Conservation (phyloP, 495 filamentous ascomycete genomes). For the Cetradonia linearis region DNA sequence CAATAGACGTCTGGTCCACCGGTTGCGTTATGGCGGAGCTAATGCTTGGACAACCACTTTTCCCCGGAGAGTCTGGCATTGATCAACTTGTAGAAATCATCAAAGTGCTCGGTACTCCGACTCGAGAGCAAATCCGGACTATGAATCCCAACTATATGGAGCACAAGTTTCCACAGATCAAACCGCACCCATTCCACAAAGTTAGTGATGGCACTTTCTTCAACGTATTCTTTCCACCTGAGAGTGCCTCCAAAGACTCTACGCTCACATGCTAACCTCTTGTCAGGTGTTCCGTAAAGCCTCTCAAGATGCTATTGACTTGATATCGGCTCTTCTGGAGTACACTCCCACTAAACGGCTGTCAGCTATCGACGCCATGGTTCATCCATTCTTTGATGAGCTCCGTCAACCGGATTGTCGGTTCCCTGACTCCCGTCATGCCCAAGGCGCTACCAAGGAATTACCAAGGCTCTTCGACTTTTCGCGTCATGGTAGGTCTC, state of each 20-base stretch:
- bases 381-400: constrained; percentile 98
- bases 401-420: constrained; percentile 77
- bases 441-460: constrained; percentile 63
- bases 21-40: constrained; percentile 98
- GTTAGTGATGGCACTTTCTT: constrained; percentile 33
- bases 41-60: constrained; percentile 96
- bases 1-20: constrained; percentile 97
- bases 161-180: constrained; percentile 99
- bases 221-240: constrained; percentile 11
- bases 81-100: constrained; percentile 99
- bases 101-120: constrained; percentile 96
- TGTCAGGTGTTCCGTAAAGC: constrained; percentile 87
- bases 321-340: constrained; percentile 87
- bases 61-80: constrained; percentile 98
- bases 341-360: constrained; percentile 95
- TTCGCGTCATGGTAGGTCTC: constrained; percentile 70
- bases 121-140: constrained; percentile 96
- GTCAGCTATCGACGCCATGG: constrained; percentile 91
- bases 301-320: constrained; percentile 80
- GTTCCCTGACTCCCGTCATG: constrained; percentile 87
- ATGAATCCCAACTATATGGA: constrained; percentile 99
- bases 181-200: constrained; percentile 98
- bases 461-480: constrained; percentile 88
- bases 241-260: neutral
- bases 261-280: constrained; percentile 10